Percentiles rank a stretch among this genome's conserved stretches.
These are phyloP conservation scores for Scytalidium lignicola DNA, from an alignment of 2,329 filamentous ascomycete species.

Conservation along the genomic window DNA sequence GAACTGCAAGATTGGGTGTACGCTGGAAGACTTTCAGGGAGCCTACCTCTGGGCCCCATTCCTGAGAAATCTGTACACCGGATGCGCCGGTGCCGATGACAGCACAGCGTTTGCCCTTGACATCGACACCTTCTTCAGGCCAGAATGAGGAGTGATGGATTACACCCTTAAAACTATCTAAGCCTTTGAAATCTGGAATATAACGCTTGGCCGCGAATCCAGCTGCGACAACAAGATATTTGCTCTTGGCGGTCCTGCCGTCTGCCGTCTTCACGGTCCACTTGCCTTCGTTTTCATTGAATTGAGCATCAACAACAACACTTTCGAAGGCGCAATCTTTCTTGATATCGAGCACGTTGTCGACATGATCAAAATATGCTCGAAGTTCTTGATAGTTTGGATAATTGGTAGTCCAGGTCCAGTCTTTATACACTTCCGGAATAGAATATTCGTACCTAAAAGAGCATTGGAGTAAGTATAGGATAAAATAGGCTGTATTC, in stretches of 20 bases:
- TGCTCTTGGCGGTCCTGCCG: slow-evolving; percentile 22
- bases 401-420: slow-evolving; percentile 38
- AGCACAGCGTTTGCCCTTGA: slow-evolving; percentile 45
- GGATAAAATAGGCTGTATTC: no score
- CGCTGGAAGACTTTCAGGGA: slow-evolving; percentile 48
- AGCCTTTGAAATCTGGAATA: slow-evolving; percentile 17
- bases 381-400: slow-evolving; percentile 35
- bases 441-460: slow-evolving; percentile 28
- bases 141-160: slow-evolving; percentile 19
- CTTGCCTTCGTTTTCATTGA: slow-evolving; percentile 27
- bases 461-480: slow-evolving; percentile 36
- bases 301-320: slow-evolving; percentile 34
- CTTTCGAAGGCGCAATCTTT: slow-evolving; percentile 36
- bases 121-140: slow-evolving; percentile 36
- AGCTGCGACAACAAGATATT: slow-evolving; percentile 19
- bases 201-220: slow-evolving; percentile 21
- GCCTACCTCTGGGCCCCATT: slow-evolving; percentile 31
- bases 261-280: slow-evolving; percentile 37
- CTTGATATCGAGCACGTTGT: slow-evolving; percentile 36
- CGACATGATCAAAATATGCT: slow-evolving; percentile 42
- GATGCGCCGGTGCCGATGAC: slow-evolving; percentile 44
- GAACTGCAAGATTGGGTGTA: slow-evolving; percentile 53
- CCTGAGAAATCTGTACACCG: slow-evolving; percentile 21
- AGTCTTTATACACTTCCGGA: slow-evolving; percentile 37
- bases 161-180: slow-evolving; percentile 20